Conservation (phyloP, 345 rosid species). For the Eucalyptus regnans region DNA sequence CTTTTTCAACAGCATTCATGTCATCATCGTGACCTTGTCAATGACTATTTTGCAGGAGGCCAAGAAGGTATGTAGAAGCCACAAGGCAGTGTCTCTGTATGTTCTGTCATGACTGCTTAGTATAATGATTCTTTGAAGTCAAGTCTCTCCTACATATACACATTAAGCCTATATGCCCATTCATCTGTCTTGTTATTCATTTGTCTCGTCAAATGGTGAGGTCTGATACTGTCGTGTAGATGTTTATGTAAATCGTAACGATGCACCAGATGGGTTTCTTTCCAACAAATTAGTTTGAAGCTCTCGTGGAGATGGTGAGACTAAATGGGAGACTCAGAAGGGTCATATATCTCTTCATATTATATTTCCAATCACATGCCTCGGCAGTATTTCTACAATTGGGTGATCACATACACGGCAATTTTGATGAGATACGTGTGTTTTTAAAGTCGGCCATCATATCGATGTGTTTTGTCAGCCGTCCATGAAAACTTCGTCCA, state of each 20-base stretch:
- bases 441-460: fast-evolving
- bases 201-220: not conserved
- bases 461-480: not conserved
- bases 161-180: not conserved
- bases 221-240: fast-evolving
- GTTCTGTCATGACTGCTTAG: not conserved
- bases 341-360: fast-evolving
- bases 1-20: not conserved
- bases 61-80: not conserved
- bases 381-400: not conserved
- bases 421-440: not conserved
- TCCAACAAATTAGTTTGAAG: not conserved
- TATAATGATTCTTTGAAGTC: not conserved
- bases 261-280: not conserved
- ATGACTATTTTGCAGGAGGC: not conserved
- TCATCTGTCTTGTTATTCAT: not conserved
- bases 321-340: not conserved
- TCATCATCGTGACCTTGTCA: not conserved
- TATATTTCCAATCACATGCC: not conserved
- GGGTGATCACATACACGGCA: not conserved
- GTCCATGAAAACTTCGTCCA: not conserved
- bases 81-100: not conserved
- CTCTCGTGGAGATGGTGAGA: not conserved
- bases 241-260: fast-evolving
- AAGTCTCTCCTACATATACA: not conserved